Evolutionary conservation across 306 rosid genomes (phyloP).

Genomic region (Sechiopsis laciniata): DNA sequence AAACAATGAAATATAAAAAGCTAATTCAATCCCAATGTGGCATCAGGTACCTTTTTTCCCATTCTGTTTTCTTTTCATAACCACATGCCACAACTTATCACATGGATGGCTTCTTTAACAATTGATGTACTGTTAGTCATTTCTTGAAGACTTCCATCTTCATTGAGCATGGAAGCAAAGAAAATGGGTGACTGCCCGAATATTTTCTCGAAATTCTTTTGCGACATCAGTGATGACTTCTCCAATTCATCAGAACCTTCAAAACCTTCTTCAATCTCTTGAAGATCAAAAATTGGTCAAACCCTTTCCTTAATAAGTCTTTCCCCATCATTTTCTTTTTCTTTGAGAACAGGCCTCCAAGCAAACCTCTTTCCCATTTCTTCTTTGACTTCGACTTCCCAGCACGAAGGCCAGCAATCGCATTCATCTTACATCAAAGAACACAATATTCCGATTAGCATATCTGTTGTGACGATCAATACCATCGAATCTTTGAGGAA

Average conservation of each 20-base stretch:
- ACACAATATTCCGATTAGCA: slow-evolving; percentile 68
- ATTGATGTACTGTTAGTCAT: slow-evolving; percentile 48
- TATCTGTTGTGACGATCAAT: slow-evolving; percentile 71
- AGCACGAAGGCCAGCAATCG: slow-evolving; percentile 69
- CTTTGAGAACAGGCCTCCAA: slow-evolving; percentile 50
- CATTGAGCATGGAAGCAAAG: slow-evolving; percentile 76
- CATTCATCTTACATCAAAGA: slow-evolving; percentile 88
- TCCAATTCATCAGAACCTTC: slow-evolving; percentile 73
- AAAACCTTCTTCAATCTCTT: slow-evolving; percentile 62
- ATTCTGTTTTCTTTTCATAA: no score
- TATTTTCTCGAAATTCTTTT: slow-evolving; percentile 53
- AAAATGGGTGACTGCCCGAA: slow-evolving; percentile 86
- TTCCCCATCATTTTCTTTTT: slow-evolving; percentile 74
- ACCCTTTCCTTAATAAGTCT: slow-evolving; percentile 42
- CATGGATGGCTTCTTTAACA: slow-evolving; percentile 89
- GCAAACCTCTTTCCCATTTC: slow-evolving; percentile 51
- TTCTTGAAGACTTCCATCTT: slow-evolving; percentile 76
- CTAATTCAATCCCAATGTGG: no score
- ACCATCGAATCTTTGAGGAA: slow-evolving; percentile 86
- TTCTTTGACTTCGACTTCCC: slow-evolving; percentile 82
- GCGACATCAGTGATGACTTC: slow-evolving; percentile 62
- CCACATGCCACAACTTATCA: slow-evolving; percentile 57
- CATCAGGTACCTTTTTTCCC: no score
- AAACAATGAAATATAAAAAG: no score
- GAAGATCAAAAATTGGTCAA: slow-evolving; percentile 53